Evolutionary conservation across 1,284 basidiomycete genomes (phyloP), one percentile per base, ranked within the genome.

Genomic region (Cryptococcus floricola): DNA sequence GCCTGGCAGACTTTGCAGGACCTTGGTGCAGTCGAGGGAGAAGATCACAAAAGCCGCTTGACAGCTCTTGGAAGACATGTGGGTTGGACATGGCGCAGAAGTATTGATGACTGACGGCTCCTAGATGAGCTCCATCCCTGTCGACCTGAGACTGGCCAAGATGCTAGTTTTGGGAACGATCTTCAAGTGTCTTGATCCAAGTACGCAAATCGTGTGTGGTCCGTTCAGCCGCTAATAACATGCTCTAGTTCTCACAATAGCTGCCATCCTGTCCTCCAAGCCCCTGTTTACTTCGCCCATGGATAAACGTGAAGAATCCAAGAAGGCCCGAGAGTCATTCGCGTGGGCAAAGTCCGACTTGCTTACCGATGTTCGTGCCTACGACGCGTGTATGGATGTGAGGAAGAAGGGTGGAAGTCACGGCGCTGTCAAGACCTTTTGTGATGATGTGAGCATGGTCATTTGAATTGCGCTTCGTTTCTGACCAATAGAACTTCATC

Each of bases 121-220:
- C 53, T 5, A 91, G 88, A 77, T 78, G 70, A 82, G 88, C 5
- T 82, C 86, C 74, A 81, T 97, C 31, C 93, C 93, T 1, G 80
- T 96, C 27, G 93, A 97, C 76, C 78, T 96, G n/a, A 83, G 91
- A 47, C 81, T 97, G 19, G 90, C 85, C 39, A 97, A 97, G 87
- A 91, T 93, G 88, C 82, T 94, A n/a, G 82, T 92, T 7, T 79
- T 94, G 0, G 89, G 83, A 0, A 84, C 86, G 1, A 82, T 91
- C 45, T 91, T 94, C 77, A 83, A 83, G 63, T 92, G 89, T 61
- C 77, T 93, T 8, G 85, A 84, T 54, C 77, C 78, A 1, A 58
- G 71, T 70, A 8, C 46, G 62, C 49, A 18, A 4, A 16, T 23
- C 23, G 19, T 16, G 14, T 28, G n/a, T 5, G 19, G 13, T 44